Evolutionary conservation across 257 asterid genomes (phyloP).

Genomic region (Coffea canephora): DNA sequence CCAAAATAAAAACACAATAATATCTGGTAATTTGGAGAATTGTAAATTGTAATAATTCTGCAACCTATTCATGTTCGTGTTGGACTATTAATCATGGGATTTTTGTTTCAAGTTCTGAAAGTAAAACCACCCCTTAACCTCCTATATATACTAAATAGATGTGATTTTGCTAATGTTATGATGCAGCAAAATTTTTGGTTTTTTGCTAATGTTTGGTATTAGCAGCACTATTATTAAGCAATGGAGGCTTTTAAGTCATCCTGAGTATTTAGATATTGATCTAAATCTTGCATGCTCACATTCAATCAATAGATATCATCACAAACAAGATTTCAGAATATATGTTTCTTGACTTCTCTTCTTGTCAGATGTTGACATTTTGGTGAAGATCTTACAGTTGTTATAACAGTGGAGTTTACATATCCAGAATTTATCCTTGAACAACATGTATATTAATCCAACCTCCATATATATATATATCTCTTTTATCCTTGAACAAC

Average conservation of each 20-base stretch:
- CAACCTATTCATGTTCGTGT: no score
- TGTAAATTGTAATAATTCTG: no score
- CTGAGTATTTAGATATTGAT: neutral
- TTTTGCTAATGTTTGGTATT: no score
- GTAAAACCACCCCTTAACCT: no score
- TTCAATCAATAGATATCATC: neutral
- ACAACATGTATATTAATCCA: neutral
- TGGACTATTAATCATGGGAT: no score
- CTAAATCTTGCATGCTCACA: neutral
- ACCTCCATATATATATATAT: neutral
- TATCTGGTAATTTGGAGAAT: no score
- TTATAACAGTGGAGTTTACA: neutral
- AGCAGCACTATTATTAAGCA: neutral
- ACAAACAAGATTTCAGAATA: neutral
- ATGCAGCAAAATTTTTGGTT: no score
- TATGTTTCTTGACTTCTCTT: neutral
- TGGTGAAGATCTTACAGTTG: neutral
- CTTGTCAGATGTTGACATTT: neutral
- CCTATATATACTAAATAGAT: no score
- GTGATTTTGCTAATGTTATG: no score
- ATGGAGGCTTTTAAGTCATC: neutral
- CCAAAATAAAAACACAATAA: no score
- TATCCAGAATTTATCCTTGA: neutral
- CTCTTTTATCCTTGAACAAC: neutral
- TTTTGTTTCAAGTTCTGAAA: no score